Base-by-base conservation (phyloP, 352 stramenopile genomes). In the Globisporangium cylindrosporum region DNA sequence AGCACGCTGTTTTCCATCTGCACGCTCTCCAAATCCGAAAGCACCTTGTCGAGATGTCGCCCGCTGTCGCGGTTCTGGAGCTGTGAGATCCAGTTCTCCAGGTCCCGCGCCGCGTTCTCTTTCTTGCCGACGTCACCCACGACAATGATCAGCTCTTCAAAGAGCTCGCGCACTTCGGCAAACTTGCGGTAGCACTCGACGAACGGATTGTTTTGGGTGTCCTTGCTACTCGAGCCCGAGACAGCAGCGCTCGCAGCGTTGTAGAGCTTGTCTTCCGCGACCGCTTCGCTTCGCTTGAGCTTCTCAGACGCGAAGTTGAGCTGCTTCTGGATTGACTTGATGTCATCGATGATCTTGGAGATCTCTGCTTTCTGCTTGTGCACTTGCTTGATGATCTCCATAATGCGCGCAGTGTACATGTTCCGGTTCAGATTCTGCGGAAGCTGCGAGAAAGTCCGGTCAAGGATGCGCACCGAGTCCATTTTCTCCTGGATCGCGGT, bases 361-460 rank as follows among this genome's bases (percentile, higher is more conserved):
- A 96, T 96, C 48, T 95, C 89, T 36, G 84, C 74, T 60, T 95
- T 97, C 62, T 97, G 89, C 74, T 96, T 96, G 69, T 92, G 81
- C 29, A 96, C 87, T 46, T 93, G 82, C 68, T 93, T 93, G 77
- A 94, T 97, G 67, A 97, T 96, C 68, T 96, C 90, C 80, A 96
- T 90, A 68, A 97, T 96, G 1, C 90, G 87, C 34, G 84, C 82
- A 29, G 84, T 96, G 76, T 97, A 97, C 68, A 90, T 86, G 69
- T 77, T 89, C 46, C 90, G 87, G 64, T 91, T 85, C 73, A 81
- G 62, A 43, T 85, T 72, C 38, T 74, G 82, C 4, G 77, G 77
- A 8, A 89, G 76, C 57, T 66, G 78, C 24, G 80, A 75, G 58
- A 85, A 84, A 36, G 78, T 72, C 15, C 79, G 83, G 53, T 96